These are phyloP conservation scores for Hyaloscypha variabilis DNA, from an alignment of 495 filamentous ascomycete genomes.

Conservation along the genomic window DNA sequence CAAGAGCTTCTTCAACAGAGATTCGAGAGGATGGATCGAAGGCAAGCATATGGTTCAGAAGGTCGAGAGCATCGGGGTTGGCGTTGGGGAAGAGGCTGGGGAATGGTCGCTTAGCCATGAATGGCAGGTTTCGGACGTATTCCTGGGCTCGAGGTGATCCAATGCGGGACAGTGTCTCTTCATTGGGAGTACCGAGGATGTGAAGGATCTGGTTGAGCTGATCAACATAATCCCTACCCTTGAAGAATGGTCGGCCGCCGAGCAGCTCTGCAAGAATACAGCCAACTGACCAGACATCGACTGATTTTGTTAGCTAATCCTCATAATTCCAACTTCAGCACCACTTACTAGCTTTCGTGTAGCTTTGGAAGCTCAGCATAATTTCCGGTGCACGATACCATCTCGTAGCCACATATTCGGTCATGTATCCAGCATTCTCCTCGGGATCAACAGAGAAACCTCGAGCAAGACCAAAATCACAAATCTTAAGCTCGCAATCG, in stretches of 20 bases:
- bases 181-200: constrained; percentile 94
- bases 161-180: constrained; percentile 91
- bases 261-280: constrained; percentile 97
- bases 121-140: constrained; percentile 96
- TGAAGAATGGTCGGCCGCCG: constrained; percentile 97
- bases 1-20: constrained; percentile 88
- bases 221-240: constrained; percentile 98
- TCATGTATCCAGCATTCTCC: constrained; percentile 99
- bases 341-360: constrained; percentile 96
- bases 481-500: constrained; percentile 98
- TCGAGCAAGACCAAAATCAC: constrained; percentile 94
- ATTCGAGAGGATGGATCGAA: constrained; percentile 93
- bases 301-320: constrained; percentile 44
- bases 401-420: constrained; percentile 96
- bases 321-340: background rate
- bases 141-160: constrained; percentile 96
- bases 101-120: constrained; percentile 93
- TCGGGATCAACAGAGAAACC: constrained; percentile 96
- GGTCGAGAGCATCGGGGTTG: constrained; percentile 93
- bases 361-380: constrained; percentile 99
- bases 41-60: constrained; percentile 94
- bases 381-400: constrained; percentile 99
- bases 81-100: constrained; percentile 87
- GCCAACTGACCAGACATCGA: constrained; percentile 98
- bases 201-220: constrained; percentile 99